Evolutionary conservation across 352 stramenopile species (phyloP).

Genomic region (Globisporangium carolinianum): DNA sequence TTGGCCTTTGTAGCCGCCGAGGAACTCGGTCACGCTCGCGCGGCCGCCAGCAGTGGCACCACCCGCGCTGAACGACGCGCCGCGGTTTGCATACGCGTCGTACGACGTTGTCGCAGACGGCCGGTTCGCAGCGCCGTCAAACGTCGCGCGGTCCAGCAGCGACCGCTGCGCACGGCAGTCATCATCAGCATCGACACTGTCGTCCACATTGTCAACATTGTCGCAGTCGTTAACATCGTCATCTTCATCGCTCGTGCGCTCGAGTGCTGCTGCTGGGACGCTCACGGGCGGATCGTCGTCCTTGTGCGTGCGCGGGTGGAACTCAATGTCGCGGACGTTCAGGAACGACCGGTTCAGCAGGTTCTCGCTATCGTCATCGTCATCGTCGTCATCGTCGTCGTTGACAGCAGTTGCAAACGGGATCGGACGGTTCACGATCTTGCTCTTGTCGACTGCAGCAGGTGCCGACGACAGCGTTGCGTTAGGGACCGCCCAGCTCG

Average conservation of each 20-base stretch:
- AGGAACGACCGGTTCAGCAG: conserved; percentile 38
- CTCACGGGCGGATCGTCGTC: conserved; percentile 9
- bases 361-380: conserved; percentile 47
- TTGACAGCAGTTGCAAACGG: conserved; percentile 4
- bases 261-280: conserved; percentile 5
- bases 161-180: neutral
- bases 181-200: neutral
- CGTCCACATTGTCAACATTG: conserved; percentile 16
- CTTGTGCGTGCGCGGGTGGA: conserved; percentile 15
- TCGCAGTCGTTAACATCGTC: conserved; percentile 15
- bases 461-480: neutral
- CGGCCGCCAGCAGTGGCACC: conserved; percentile 30
- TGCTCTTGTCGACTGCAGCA: conserved; percentile 4
- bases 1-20: conserved; percentile 57
- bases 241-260: conserved; percentile 2
- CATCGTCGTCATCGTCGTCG: conserved; percentile 16
- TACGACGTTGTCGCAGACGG: neutral
- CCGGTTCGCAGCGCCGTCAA: conserved; percentile 3
- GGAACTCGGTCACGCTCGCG: conserved; percentile 54
- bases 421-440: conserved; percentile 16
- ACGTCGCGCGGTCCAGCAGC: conserved; percentile 4
- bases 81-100: neutral
- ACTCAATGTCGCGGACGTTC: conserved; percentile 48
- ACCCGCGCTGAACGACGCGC: conserved; percentile 8
- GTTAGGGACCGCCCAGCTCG: conserved; percentile 27